Conservation (phyloP, 176 grass and related monocot genomes). For the Paspalum notatum region DNA sequence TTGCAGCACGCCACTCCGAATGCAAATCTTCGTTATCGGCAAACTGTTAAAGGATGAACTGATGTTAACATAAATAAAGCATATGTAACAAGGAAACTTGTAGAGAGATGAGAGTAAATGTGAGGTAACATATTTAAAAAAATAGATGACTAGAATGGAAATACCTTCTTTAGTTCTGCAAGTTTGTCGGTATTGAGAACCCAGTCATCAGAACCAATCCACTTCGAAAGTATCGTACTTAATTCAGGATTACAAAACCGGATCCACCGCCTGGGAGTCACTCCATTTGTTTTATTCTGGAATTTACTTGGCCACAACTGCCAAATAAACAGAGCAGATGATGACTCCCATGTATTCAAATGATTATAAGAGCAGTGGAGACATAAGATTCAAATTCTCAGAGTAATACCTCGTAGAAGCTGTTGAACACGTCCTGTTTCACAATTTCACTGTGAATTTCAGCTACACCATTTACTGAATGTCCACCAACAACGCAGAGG, state of each 20-base stretch:
- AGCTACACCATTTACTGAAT: slow-evolving; percentile 96
- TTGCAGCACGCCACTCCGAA: slow-evolving; percentile 77
- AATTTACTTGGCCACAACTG: slow-evolving; percentile 97
- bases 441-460: slow-evolving; percentile 99
- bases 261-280: slow-evolving; percentile 98
- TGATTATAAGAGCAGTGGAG: slow-evolving; percentile 9
- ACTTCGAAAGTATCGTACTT: slow-evolving; percentile 89
- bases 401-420: slow-evolving; percentile 87
- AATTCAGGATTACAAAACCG: slow-evolving; percentile 90
- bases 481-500: slow-evolving; percentile 90
- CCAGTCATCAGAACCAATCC: slow-evolving; percentile 96
- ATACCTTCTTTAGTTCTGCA: slow-evolving; percentile 76
- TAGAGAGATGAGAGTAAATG: not conserved
- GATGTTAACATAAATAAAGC: slow-evolving; percentile 10
- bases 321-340: slow-evolving; percentile 35
- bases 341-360: slow-evolving; percentile 18
- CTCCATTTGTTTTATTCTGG: slow-evolving; percentile 99
- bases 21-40: slow-evolving; percentile 85
- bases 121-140: not conserved
- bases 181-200: slow-evolving; percentile 89
- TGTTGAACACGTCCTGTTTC: slow-evolving; percentile 95
- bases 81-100: not conserved
- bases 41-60: slow-evolving; percentile 61
- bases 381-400: slow-evolving; percentile 24
- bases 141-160: not conserved